Conservation (phyloP, 345 rosid species). For the Barbarea vulgaris region DNA sequence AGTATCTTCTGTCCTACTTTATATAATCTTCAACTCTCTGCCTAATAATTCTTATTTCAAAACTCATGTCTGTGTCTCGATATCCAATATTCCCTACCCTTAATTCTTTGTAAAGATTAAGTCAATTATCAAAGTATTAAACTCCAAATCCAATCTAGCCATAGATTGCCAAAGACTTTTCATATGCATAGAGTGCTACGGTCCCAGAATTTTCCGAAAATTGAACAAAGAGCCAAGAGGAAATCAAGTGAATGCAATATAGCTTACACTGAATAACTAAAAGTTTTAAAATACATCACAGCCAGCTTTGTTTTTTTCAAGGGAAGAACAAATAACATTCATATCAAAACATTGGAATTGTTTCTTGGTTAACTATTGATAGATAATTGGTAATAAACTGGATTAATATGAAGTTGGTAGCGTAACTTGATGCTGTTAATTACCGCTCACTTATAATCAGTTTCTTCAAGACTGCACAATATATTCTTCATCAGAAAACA, state of each 20-base stretch:
- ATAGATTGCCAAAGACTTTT: not conserved
- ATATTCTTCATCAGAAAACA: not conserved
- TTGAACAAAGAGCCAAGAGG: not conserved
- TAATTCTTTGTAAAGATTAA: no score
- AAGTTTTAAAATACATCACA: not conserved
- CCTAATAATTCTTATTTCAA: no score
- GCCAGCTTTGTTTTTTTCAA: not conserved
- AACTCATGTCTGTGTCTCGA: no score
- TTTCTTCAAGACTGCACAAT: not conserved
- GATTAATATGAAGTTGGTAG: not conserved
- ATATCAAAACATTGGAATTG: not conserved
- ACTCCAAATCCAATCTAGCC: not conserved
- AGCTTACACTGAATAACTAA: not conserved
- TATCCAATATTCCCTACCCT: no score
- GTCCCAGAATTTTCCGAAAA: not conserved
- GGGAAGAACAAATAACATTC: not conserved
- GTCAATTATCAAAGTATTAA: no score
- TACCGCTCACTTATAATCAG: not conserved
- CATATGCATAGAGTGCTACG: not conserved
- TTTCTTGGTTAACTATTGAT: not conserved
- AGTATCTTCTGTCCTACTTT: no score
- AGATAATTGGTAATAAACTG: no score
- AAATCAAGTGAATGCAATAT: not conserved
- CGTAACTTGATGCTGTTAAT: not conserved
- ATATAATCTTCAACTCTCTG: no score